These are phyloP conservation scores for Fusarium miscanthi DNA, from an alignment of 2,329 filamentous ascomycete genomes.

Conservation along the genomic window DNA sequence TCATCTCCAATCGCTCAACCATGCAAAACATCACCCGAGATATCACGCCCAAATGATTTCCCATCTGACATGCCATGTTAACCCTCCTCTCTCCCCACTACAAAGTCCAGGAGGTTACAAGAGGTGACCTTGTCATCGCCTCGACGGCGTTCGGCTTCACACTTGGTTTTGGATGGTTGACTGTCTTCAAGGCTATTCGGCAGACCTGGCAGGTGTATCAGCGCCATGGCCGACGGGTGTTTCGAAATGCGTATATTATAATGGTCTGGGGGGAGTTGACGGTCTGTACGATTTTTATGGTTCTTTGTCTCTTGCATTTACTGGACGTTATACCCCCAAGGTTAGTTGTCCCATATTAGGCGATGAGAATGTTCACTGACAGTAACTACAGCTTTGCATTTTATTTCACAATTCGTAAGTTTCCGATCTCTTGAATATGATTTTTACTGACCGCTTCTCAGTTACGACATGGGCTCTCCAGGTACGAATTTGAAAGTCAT, in stretches of 20 bases:
- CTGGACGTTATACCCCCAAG: slow-evolving; percentile 41
- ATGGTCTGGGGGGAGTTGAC: slow-evolving; percentile 61
- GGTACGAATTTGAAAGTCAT: slow-evolving; percentile 4
- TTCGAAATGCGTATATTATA: slow-evolving; percentile 56
- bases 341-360: slow-evolving; percentile 9
- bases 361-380: slow-evolving; percentile 1
- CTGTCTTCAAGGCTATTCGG: slow-evolving; percentile 51
- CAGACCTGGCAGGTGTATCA: slow-evolving; percentile 51
- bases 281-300: slow-evolving; percentile 55
- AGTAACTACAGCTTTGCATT: slow-evolving; percentile 40
- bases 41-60: slow-evolving; percentile 8
- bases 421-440: rapidly evolving
- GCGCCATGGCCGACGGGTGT: slow-evolving; percentile 47
- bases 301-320: slow-evolving; percentile 49
- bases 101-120: slow-evolving; percentile 34
- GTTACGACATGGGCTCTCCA: slow-evolving; percentile 46
- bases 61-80: slow-evolving; percentile 33
- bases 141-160: slow-evolving; percentile 54
- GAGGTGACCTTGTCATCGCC: slow-evolving; percentile 43
- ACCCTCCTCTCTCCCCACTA: slow-evolving; percentile 42
- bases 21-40: slow-evolving; percentile 29
- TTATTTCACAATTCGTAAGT: slow-evolving; percentile 45
- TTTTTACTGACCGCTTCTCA: slow-evolving; percentile 11
- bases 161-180: slow-evolving; percentile 55
- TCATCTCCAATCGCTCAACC: neutral